Percentiles rank a stretch among this genome's conserved stretches.
Conservation (phyloP, 2,329 filamentous ascomycete species). For the Trichoderma harzianum region DNA sequence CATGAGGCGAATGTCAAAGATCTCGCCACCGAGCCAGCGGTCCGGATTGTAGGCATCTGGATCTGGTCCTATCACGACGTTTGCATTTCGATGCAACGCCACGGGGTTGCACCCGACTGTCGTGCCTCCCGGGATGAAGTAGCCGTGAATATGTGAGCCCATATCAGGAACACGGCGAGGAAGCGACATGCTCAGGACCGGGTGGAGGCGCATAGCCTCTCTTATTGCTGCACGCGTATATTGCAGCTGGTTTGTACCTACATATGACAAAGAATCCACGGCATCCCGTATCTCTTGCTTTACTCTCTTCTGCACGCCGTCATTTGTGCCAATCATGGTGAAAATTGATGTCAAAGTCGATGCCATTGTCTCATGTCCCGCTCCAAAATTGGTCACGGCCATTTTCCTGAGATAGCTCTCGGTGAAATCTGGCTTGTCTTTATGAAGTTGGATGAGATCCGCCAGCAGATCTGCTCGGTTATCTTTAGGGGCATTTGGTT, state of each 20-base stretch:
- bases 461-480: constrained; percentile 40
- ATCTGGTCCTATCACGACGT: constrained; percentile 45
- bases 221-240: constrained; percentile 47
- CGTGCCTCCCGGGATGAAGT: constrained; percentile 42
- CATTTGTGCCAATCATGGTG: constrained; percentile 43
- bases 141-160: constrained; percentile 38
- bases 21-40: constrained; percentile 43
- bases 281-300: constrained; percentile 31
- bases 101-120: constrained; percentile 51
- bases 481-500: constrained; percentile 31
- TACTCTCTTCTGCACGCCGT: constrained; percentile 32
- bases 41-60: constrained; percentile 43
- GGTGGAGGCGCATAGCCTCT: constrained; percentile 49
- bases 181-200: constrained; percentile 51
- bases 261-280: constrained; percentile 23
- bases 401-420: constrained; percentile 49
- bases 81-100: constrained; percentile 47
- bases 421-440: constrained; percentile 43
- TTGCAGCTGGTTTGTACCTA: constrained; percentile 25
- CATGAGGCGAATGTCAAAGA: constrained; percentile 35
- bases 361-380: constrained; percentile 53
- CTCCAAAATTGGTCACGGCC: constrained; percentile 54
- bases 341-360: constrained; percentile 50
- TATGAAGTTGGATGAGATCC: constrained; percentile 47
- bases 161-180: constrained; percentile 42